A percentile compares a stretch with the other conserved stretches of the same genome.
These are phyloP conservation scores for Diplosphaera chodatii DNA, from an alignment of 139 green algal species.

Conservation along the genomic window DNA sequence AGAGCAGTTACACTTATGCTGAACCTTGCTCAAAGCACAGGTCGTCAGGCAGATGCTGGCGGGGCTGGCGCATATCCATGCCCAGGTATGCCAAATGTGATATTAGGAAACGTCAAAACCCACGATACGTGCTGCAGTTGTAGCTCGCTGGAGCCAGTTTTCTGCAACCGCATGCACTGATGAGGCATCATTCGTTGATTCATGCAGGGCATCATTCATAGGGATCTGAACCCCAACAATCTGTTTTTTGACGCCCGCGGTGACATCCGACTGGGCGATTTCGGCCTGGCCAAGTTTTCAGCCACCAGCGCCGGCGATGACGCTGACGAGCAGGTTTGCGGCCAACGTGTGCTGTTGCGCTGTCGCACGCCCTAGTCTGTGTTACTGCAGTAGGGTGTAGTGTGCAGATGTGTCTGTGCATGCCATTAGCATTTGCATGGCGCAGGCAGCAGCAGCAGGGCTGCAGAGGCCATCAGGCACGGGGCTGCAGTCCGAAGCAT, in stretches of 20 bases:
- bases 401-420: no score
- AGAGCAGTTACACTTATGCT: neutral
- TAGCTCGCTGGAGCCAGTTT: no score
- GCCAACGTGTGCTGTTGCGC: no score
- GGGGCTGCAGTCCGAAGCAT: conserved; percentile 36
- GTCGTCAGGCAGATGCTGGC: conserved; percentile 74
- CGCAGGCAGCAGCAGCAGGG: neutral
- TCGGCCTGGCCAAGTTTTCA: conserved; percentile 71
- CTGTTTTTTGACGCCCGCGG: conserved; percentile 71
- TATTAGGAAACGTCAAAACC: no score
- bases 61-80: conserved; percentile 70
- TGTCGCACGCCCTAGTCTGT: no score
- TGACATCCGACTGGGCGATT: conserved; percentile 83
- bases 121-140: no score
- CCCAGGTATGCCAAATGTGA: no score
- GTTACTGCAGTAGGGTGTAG: no score
- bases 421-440: no score
- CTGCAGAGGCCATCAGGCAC: neutral
- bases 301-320: neutral
- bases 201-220: conserved; percentile 70
- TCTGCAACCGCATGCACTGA: no score
- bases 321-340: conserved; percentile 1
- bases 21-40: conserved; percentile 48
- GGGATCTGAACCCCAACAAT: conserved; percentile 79
- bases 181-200: no score